Percentiles rank a stretch among this genome's conserved stretches.
Conservation (phyloP, 768 basidiomycete species). For the Tylopilus balloui region DNA sequence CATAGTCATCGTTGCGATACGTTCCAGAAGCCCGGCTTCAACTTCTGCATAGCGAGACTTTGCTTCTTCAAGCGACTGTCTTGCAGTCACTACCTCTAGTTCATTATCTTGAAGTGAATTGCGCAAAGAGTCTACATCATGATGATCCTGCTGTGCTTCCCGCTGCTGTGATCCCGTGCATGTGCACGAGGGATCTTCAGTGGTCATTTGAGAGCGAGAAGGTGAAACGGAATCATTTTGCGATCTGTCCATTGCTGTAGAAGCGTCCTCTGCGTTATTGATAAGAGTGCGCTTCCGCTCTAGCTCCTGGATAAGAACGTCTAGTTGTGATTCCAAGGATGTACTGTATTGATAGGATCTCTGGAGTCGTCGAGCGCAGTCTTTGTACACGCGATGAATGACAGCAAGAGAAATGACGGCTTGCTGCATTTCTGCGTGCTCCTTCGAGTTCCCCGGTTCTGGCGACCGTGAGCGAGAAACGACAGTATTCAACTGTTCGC, state of each 20-base stretch:
- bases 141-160: neutral
- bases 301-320: slow-evolving; percentile 13
- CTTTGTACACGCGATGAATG: slow-evolving; percentile 17
- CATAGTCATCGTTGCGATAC: slow-evolving; percentile 18
- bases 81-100: slow-evolving; percentile 34
- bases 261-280: slow-evolving; percentile 5
- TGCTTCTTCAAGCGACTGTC: slow-evolving; percentile 31
- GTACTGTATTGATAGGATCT: slow-evolving; percentile 1
- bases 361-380: slow-evolving; percentile 12
- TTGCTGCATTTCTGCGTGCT: slow-evolving; percentile 12
- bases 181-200: neutral
- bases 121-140: slow-evolving; percentile 36
- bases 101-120: slow-evolving; percentile 34
- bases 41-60: slow-evolving; percentile 32
- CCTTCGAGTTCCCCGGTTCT: slow-evolving; percentile 6
- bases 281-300: slow-evolving; percentile 5
- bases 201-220: neutral
- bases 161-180: neutral
- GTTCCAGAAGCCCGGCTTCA: slow-evolving; percentile 32
- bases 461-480: slow-evolving; percentile 10
- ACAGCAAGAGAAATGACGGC: slow-evolving; percentile 23
- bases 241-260: neutral
- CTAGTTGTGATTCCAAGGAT: slow-evolving; percentile 19
- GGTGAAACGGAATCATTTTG: neutral
- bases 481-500: slow-evolving; percentile 6